Evolutionary conservation across 1,284 basidiomycete species (phyloP).

Genomic region (Termitomyces sp.): DNA sequence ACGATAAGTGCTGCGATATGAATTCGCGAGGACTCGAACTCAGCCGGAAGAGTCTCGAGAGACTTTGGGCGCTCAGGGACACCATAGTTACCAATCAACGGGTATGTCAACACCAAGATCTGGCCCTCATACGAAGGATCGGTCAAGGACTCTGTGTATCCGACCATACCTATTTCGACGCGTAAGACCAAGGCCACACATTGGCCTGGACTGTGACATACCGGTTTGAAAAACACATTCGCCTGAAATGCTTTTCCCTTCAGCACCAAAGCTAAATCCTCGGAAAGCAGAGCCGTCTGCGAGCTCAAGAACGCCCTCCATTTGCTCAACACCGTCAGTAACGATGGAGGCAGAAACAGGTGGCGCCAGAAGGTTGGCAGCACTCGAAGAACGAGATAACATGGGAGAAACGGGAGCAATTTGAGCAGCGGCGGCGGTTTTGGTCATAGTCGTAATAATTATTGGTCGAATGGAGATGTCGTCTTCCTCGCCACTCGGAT

Average conservation of each 20-base stretch:
- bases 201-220: conserved; percentile 38
- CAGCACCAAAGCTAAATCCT: conserved; percentile 92
- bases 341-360: conserved; percentile 41
- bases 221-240: conserved; percentile 99
- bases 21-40: conserved; percentile 94
- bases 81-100: conserved; percentile 96
- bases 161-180: conserved; percentile 83
- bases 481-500: conserved; percentile 57
- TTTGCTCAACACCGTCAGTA: conserved; percentile 25
- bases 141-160: conserved; percentile 97
- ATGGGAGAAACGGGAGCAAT: conserved; percentile 33
- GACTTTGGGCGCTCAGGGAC: conserved; percentile 72
- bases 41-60: conserved; percentile 60
- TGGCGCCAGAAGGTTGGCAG: conserved; percentile 40
- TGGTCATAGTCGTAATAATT: conserved; percentile 24
- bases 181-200: conserved; percentile 10
- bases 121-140: conserved; percentile 99
- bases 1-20: conserved; percentile 92
- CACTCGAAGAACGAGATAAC: conserved; percentile 44
- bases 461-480: conserved; percentile 23
- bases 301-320: conserved; percentile 82
- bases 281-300: conserved; percentile 86
- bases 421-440: conserved; percentile 19
- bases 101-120: conserved; percentile 97
- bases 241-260: conserved; percentile 87